Evolutionary conservation across 352 stramenopile species (phyloP), one percentile per base, ranked within the genome.

Genomic region (Thalassiosira hispida): DNA sequence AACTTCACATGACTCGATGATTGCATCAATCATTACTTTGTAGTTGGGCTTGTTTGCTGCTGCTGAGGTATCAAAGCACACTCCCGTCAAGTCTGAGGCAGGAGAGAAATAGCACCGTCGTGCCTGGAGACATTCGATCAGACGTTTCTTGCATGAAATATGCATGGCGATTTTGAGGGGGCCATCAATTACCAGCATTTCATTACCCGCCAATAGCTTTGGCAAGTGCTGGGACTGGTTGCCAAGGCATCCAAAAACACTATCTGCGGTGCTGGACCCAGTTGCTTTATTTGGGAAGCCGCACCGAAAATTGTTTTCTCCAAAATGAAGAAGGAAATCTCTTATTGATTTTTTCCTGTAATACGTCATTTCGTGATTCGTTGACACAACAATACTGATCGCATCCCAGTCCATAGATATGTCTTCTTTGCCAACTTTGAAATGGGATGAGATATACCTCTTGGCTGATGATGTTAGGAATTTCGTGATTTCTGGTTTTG

Each of bases 111-210:
- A 65, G 42, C n/a, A 62, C 27, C 31, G 31, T 49, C 25, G 49
- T 23, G 2, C 18, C 31, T 14, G 8, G 18, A 65, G 51, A 6
- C 1, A 27, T 20, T 33, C 12, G 49, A 65, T 27, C 31, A 65
- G 11, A 49, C 8, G 1, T 33, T 49, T 1, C 38, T 65, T 49
- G 20, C 56, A 52, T 3, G 56, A 51, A 31, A 2, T 16, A 29
- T 65, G 56, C 3, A 65, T 6, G 5, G 31, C 56, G n/a, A 65
- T 65, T 51, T 65, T 65, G 1, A 65, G 16, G 1, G 56, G 56
- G 11, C 16, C 29, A 16, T 65, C 56, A 31, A 65, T 44, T 7
- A 65, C 56, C 12, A 65, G 31, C 35, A 65, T 65, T 65, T 65
- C 56, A 14, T 51, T 46, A 8, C 56, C 56, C 12, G 18, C 1